phyloP scores from a whole-genome alignment of 495 filamentous ascomycete genomes.

The Neurospora sp. region DNA sequence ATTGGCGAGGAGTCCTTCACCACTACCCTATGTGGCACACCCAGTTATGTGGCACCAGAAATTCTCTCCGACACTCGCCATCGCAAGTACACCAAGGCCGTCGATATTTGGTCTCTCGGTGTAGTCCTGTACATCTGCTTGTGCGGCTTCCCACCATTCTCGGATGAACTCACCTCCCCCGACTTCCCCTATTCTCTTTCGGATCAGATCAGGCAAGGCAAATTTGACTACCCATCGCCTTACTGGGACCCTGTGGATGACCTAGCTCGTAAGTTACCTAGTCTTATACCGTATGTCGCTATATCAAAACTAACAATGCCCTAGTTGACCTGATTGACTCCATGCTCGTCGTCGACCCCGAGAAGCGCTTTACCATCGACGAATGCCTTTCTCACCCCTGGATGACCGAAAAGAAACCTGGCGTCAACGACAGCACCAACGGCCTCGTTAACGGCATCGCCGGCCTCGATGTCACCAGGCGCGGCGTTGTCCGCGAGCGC shows the following conservation, averaged over 20 bases:
- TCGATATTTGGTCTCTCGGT: conserved; percentile 94
- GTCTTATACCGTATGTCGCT: neutral
- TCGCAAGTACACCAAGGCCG: conserved; percentile 86
- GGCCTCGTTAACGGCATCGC: conserved; percentile 75
- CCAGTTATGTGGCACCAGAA: conserved; percentile 93
- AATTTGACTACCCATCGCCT: conserved; percentile 90
- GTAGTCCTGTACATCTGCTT: conserved; percentile 99
- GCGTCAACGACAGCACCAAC: conserved; percentile 78
- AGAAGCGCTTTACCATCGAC: conserved; percentile 76
- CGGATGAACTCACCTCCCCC: conserved; percentile 77
- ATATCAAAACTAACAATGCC: conserved; percentile 8
- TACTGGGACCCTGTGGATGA: conserved; percentile 96
- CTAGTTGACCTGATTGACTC: conserved; percentile 81
- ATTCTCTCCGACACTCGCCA: conserved; percentile 70
- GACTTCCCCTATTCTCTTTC: conserved; percentile 75
- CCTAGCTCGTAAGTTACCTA: conserved; percentile 45
- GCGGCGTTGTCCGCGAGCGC: conserved; percentile 69
- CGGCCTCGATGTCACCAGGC: conserved; percentile 72
- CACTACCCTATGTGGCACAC: conserved; percentile 92
- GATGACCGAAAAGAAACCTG: conserved; percentile 49
- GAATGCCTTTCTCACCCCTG: conserved; percentile 89
- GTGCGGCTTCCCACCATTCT: conserved; percentile 96
- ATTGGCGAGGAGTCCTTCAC: conserved; percentile 98
- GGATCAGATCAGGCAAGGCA: conserved; percentile 80
- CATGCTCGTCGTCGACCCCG: conserved; percentile 84